Conservation (phyloP, 1,284 basidiomycete species). For the Ceratobasidium sp. region DNA sequence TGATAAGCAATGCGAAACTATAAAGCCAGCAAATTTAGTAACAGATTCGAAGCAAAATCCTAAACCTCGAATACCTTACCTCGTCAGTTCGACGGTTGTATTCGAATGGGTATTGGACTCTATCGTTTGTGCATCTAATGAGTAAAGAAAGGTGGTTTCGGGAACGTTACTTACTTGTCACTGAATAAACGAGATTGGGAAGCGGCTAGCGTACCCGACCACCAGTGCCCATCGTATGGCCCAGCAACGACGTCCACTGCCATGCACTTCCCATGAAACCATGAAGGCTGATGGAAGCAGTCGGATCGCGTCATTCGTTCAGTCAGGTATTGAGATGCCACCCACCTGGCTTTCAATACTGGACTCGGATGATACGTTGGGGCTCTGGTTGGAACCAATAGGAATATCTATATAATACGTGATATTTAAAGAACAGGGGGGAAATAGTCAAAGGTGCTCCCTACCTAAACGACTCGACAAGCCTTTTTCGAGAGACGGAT, state of each 20-base stretch:
- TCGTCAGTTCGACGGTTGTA: not conserved
- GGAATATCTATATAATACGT: too few relatives aligned
- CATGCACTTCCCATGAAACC: not conserved
- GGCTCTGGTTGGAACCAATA: too few relatives aligned
- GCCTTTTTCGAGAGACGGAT: too few relatives aligned
- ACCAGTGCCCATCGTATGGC: not conserved
- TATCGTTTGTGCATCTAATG: not conserved
- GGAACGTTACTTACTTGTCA: not conserved
- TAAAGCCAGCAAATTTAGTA: not conserved
- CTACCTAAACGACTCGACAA: too few relatives aligned
- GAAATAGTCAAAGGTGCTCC: too few relatives aligned
- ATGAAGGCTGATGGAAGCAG: too few relatives aligned
- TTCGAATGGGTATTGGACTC: not conserved
- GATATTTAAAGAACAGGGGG: too few relatives aligned
- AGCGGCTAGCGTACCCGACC: not conserved
- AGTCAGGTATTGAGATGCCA: too few relatives aligned
- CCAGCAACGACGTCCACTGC: not conserved
- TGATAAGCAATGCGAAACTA: not conserved
- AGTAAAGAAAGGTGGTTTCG: not conserved
- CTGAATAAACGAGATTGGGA: not conserved
- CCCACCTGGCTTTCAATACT: too few relatives aligned
- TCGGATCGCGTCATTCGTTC: too few relatives aligned
- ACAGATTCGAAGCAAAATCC: not conserved
- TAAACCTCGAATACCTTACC: not conserved
- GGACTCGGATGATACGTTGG: too few relatives aligned